Evolutionary conservation across 1,284 basidiomycete species (phyloP), one percentile per base, ranked within the genome.

Genomic region (Phaffia rhodozyma): DNA sequence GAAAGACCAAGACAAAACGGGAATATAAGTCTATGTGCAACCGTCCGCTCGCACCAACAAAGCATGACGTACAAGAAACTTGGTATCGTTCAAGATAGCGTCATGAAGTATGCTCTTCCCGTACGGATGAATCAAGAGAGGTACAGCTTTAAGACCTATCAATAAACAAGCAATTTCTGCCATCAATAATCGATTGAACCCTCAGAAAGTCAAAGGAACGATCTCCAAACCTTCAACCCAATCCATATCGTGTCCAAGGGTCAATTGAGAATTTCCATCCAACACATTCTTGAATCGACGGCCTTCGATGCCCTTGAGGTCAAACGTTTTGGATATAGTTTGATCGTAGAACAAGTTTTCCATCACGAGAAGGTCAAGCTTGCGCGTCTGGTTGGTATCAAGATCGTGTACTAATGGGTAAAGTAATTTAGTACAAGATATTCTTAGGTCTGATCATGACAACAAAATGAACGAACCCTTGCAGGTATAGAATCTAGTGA

Each of bases 221-320:
- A 30, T 49, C n/a, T 54, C 71, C 76, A 11, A 62, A 81, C 84
- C 84, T 76, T 89, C 86, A 23, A 88, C 83, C 86, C 86, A 89
- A 69, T 89, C 87, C 5, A 82, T 84, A 71, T 89, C 86, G 69
- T 62, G 32, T 59, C 68, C 56, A 56, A 55, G 38, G 53, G 58
- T 64, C 34, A 50, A 67, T 9, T 30, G 56, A 47, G 69, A 69
- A 21, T 79, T 76, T 9, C 47, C 74, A 72, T 67, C 76, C 76
- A 72, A 72, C 62, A 73, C 72, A 18, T 79, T 68, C 71, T 86
- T 86, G 62, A 84, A 82, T 70, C 81, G 84, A 3, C 84, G 79
- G 2, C 83, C 83, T 68, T 85, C 84, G 52, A 89, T 89, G 1
- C 87, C 87, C 72, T 89, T 89, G 55, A 89, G 75, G 71, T 89